Conservation (phyloP, 768 basidiomycete species). For the Boletus sp. region DNA sequence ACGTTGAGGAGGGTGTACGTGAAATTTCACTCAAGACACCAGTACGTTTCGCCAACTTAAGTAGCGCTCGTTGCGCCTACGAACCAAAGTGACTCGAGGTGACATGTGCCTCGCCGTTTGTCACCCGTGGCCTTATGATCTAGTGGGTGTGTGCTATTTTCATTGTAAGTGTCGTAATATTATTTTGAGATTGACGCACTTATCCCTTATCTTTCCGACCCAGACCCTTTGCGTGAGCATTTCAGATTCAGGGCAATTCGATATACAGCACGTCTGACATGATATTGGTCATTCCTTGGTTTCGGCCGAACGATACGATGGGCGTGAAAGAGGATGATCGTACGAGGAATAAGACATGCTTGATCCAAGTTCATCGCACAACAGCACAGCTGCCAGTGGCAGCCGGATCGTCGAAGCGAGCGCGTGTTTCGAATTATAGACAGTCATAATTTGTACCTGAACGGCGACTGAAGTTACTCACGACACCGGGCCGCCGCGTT, state of each 20-base stretch:
- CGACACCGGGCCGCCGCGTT: neutral
- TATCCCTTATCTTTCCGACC: neutral
- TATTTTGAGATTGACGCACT: neutral
- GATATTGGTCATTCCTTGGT: neutral
- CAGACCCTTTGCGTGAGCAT: neutral
- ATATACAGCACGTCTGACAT: neutral
- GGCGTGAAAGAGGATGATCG: neutral
- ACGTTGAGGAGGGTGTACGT: neutral
- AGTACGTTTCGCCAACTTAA: neutral
- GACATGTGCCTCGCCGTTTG: too few species aligned
- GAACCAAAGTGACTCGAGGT: neutral
- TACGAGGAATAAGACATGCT: constrained; percentile 14
- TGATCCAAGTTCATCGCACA: neutral
- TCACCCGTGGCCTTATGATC: neutral
- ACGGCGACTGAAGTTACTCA: neutral
- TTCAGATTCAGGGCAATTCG: neutral
- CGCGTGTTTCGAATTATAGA: constrained; percentile 11
- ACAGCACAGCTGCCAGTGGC: neutral
- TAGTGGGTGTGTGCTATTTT: neutral
- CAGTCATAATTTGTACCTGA: neutral
- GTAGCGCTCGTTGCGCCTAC: neutral
- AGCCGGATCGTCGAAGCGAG: neutral
- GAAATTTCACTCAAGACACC: neutral
- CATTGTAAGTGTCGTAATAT: neutral
- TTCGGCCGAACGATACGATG: neutral